Evolutionary conservation across 2,329 filamentous ascomycete species (phyloP), one percentile per base, ranked within the genome.

Genomic region (Mycosphaerella sp.): DNA sequence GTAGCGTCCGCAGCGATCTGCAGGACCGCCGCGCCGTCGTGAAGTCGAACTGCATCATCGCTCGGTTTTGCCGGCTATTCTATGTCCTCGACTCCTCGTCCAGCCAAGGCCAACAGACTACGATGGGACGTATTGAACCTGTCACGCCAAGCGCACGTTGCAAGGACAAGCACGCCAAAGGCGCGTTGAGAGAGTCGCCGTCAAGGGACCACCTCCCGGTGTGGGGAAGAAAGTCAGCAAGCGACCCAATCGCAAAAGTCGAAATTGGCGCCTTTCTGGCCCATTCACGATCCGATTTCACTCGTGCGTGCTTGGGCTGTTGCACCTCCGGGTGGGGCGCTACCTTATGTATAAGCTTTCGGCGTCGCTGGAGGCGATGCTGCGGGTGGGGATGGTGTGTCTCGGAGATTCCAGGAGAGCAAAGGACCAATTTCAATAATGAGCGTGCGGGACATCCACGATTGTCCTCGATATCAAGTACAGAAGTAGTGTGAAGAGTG

Each of bases 351-450:
- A 25, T 56, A 51, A 53, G 52, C 52, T 50, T 54, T 44, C 43
- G 44, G 36, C 45, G 53, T 40, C 41, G 37, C 25, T 35, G 44
- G 37, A 28, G 17, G 51, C 51, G 45, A 53, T 35, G 51, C 21
- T 49, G 40, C 50, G 47, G 53, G 44, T 30, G 47, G 54, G 50
- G 43, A 44, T 36, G 41, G 44, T 44, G 42, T 53, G 42, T 56
- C 54, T 50, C 46, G 47, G 54, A 36, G 45, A 40, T n/a, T 21
- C 16, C 14, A 45, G 43, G 43, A 45, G 43, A 5, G 21, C 21
- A 25, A 25, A 25, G 21, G 4, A 45, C 34, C 30, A 37, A 34
- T 34, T 13, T 34, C 30, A n/a, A 9, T 4, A 28, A 47, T 14
- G 45, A 25, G 13, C 36, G 12, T 18, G 44, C 44, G 4, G 21